Percentiles rank a stretch among this genome's conserved stretches.
These are phyloP conservation scores for Asparagopsis taxiformis DNA, from an alignment of 31 red algal genomes.

Conservation along the genomic window DNA sequence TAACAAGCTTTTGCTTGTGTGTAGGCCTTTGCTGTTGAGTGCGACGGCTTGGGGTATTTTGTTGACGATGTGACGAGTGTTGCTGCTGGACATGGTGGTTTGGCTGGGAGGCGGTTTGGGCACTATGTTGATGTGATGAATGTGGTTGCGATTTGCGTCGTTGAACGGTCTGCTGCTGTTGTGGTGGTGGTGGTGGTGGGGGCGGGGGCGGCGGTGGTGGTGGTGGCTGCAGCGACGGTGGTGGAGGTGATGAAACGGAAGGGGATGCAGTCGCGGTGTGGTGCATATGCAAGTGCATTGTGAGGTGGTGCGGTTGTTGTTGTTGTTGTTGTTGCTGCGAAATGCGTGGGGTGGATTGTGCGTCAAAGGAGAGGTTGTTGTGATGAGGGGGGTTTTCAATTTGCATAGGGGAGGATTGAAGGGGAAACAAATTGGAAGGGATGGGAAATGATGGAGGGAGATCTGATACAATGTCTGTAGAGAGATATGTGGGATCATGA, in stretches of 20 bases:
- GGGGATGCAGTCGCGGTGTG: not conserved
- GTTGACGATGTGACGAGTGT: not conserved
- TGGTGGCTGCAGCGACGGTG: not conserved
- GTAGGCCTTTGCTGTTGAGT: too few relatives aligned
- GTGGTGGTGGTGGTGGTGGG: not conserved
- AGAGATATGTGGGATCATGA: not conserved
- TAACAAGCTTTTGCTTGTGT: too few relatives aligned
- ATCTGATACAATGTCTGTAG: not conserved
- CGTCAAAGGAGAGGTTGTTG: not conserved
- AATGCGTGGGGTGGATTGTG: not conserved
- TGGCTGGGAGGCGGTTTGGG: too few relatives aligned
- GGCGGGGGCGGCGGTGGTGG: constrained; percentile 3
- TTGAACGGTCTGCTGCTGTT: constrained; percentile 3
- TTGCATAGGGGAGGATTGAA: not conserved
- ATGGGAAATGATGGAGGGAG: not conserved
- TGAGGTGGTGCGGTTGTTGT: too few relatives aligned
- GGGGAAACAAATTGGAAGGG: not conserved
- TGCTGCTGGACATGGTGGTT: constrained; percentile 6
- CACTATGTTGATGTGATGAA: too few relatives aligned
- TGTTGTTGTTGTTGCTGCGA: too few relatives aligned
- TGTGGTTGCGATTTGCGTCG: too few relatives aligned
- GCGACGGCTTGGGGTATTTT: not conserved
- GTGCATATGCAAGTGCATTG: too few relatives aligned
- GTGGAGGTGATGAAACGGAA: not conserved
- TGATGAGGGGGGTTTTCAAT: not conserved